phyloP scores from a whole-genome alignment of 768 basidiomycete species.

The Amanita pallidorosea region DNA sequence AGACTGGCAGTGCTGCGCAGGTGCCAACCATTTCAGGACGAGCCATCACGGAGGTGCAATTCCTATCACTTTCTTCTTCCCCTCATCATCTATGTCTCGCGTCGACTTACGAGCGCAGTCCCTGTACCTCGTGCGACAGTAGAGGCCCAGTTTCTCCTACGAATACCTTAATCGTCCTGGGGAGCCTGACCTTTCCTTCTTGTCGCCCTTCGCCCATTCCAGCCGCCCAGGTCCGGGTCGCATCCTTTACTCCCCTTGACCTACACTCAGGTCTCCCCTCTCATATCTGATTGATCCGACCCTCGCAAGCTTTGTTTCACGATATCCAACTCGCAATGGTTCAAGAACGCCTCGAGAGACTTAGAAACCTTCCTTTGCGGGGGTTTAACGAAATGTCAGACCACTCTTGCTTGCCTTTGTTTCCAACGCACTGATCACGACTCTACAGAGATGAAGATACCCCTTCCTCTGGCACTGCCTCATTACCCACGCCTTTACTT shows the following conservation, averaged over 20 bases:
- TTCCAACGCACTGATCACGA: constrained; percentile 5
- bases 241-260: constrained; percentile 6
- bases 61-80: constrained; percentile 15
- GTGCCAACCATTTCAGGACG: constrained; percentile 3
- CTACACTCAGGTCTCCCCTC: neutral
- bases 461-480: constrained; percentile 20
- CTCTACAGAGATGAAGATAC: constrained; percentile 16
- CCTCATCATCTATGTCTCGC: constrained; percentile 11
- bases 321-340: constrained; percentile 14
- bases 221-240: constrained; percentile 3
- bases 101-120: constrained; percentile 5
- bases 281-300: neutral
- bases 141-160: constrained; percentile 7
- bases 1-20: constrained; percentile 18
- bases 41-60: constrained; percentile 5
- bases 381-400: constrained; percentile 13
- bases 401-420: neutral
- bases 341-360: constrained; percentile 11
- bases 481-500: constrained; percentile 20
- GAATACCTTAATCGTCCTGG: constrained; percentile 12
- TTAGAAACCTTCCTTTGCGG: constrained; percentile 10
- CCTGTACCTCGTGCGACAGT: constrained; percentile 4
- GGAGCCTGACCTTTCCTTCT: constrained; percentile 9
- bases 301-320: neutral
- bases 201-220: constrained; percentile 7